phyloP scores from a whole-genome alignment of 371 early-diverging fungal species.

The Mucor piriformis region DNA sequence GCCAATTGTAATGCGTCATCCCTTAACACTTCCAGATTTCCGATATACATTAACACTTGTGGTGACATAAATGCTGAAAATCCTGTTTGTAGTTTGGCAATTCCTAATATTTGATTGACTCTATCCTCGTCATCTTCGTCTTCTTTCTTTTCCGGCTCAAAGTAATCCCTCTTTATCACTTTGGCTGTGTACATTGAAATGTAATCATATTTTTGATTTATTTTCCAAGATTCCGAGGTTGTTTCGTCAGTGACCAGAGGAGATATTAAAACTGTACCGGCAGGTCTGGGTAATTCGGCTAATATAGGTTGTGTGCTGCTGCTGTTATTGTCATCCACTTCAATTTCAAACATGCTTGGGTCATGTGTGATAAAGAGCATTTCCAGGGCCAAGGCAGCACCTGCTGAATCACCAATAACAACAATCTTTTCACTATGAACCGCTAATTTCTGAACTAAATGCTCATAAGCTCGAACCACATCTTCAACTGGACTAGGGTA shows the following conservation, averaged over 20 bases:
- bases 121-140: conserved; percentile 20
- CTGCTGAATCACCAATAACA: conserved; percentile 45
- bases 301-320: conserved; percentile 12
- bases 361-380: conserved; percentile 53
- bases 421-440: conserved; percentile 38
- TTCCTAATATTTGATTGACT: conserved; percentile 39
- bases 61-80: conserved; percentile 41
- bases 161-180: conserved; percentile 51
- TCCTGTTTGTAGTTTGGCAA: conserved; percentile 47
- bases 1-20: conserved; percentile 51
- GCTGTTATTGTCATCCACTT: conserved; percentile 29
- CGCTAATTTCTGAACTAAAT: conserved; percentile 29
- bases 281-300: conserved; percentile 50
- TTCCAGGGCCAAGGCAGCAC: conserved; percentile 48
- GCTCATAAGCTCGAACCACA: conserved; percentile 48
- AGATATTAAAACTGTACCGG: conserved; percentile 42
- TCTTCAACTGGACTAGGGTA: conserved; percentile 55
- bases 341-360: conserved; percentile 52
- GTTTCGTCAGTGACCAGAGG: conserved; percentile 54
- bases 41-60: conserved; percentile 47
- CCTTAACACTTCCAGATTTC: conserved; percentile 44
- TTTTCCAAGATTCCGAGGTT: conserved; percentile 43
- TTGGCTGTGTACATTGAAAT: conserved; percentile 53
- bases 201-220: conserved; percentile 48
- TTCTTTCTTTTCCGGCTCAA: conserved; percentile 23